Evolutionary conservation across 805 yeast species (phyloP).

Genomic region (Candida tibetensis): DNA sequence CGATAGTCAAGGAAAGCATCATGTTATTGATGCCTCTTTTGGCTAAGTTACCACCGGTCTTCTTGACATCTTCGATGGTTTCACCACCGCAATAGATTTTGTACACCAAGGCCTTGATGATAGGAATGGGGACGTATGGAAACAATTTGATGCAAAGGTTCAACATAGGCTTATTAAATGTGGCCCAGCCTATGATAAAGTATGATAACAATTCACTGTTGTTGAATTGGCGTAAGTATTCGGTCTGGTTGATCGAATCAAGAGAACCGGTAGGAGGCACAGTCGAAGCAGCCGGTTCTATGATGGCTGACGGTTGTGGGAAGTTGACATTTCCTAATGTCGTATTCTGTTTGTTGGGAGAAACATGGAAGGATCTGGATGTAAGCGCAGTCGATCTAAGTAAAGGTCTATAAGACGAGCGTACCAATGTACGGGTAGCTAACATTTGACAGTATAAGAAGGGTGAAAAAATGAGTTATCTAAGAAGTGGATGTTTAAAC

Average conservation of each 20-base stretch:
- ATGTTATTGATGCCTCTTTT: conserved; percentile 82
- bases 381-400: neutral
- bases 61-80: conserved; percentile 61
- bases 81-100: conserved; percentile 92
- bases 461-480: neutral
- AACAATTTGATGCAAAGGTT: conserved; percentile 60
- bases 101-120: conserved; percentile 72
- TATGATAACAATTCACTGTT: conserved; percentile 59
- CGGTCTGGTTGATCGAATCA: conserved; percentile 5
- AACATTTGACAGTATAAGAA: neutral
- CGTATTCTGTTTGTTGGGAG: conserved; percentile 21
- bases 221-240: conserved; percentile 52
- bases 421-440: neutral
- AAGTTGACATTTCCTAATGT: conserved; percentile 13
- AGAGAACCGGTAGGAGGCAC: neutral
- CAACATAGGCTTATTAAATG: conserved; percentile 61
- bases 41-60: conserved; percentile 65
- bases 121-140: conserved; percentile 70
- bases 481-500: too few relatives aligned
- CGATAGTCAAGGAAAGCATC: conserved; percentile 94
- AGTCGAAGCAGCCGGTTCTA: conserved; percentile 2
- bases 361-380: conserved; percentile 16
- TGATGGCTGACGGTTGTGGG: neutral
- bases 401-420: neutral
- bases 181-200: conserved; percentile 66